Conservation (phyloP, 306 rosid species). For the Malus sylvestris region DNA sequence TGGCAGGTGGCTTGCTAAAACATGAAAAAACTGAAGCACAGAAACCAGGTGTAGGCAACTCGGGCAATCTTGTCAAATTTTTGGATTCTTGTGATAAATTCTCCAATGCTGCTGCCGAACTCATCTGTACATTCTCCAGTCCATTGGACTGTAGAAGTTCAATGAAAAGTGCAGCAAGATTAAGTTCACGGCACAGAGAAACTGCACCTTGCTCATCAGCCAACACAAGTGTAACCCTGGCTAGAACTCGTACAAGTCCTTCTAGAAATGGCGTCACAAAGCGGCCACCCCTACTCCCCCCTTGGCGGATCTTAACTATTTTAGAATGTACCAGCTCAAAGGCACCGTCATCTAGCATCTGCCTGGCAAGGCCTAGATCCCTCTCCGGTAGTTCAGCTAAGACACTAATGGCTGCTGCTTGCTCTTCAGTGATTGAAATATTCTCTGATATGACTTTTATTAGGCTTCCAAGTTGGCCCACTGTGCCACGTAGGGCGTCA, state of each 20-base stretch:
- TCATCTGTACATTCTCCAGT: slow-evolving; percentile 88
- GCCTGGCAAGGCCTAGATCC: slow-evolving; percentile 94
- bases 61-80: slow-evolving; percentile 61
- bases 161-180: slow-evolving; percentile 61
- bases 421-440: slow-evolving; percentile 81
- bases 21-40: slow-evolving; percentile 76
- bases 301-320: slow-evolving; percentile 61
- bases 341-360: slow-evolving; percentile 86
- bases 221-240: slow-evolving; percentile 68
- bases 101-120: slow-evolving; percentile 86
- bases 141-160: slow-evolving; percentile 84
- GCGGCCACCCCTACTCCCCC: slow-evolving; percentile 72
- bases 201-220: slow-evolving; percentile 68
- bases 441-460: slow-evolving; percentile 76
- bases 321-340: slow-evolving; percentile 53
- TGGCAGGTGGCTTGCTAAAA: slow-evolving; percentile 47
- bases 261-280: slow-evolving; percentile 82
- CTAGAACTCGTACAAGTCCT: slow-evolving; percentile 84
- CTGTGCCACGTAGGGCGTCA: slow-evolving; percentile 90
- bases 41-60: slow-evolving; percentile 48
- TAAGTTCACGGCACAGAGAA: slow-evolving; percentile 60
- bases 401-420: slow-evolving; percentile 85
- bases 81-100: slow-evolving; percentile 72
- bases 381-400: slow-evolving; percentile 92
- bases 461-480: slow-evolving; percentile 86